phyloP scores from a whole-genome alignment of 768 basidiomycete genomes.

The Astraeus odoratus region DNA sequence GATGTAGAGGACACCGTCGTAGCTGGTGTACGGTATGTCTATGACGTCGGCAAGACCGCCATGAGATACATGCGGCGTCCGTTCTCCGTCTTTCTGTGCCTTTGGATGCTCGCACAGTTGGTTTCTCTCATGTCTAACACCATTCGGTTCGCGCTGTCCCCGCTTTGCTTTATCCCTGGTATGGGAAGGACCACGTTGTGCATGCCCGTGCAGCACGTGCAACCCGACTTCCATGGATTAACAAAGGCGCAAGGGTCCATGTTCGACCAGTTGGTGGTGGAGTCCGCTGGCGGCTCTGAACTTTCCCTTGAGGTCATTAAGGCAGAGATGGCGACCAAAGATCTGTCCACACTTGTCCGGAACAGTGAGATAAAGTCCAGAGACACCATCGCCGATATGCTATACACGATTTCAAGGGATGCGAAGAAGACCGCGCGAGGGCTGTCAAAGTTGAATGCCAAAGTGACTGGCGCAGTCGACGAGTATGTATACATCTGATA shows the following conservation, averaged over 20 bases:
- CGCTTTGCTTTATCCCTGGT: constrained; percentile 57
- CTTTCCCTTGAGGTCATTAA: constrained; percentile 66
- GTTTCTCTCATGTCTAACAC: constrained; percentile 34
- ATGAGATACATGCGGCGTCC: constrained; percentile 49
- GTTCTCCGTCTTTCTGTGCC: constrained; percentile 44
- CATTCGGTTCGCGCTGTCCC: constrained; percentile 43
- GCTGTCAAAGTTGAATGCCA: constrained; percentile 56
- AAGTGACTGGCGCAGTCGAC: constrained; percentile 69
- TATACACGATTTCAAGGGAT: constrained; percentile 50
- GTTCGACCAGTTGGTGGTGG: constrained; percentile 57
- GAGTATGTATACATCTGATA: constrained; percentile 42
- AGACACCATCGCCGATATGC: constrained; percentile 46
- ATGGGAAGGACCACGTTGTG: constrained; percentile 46
- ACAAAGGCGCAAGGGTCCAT: constrained; percentile 53
- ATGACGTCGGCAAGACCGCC: constrained; percentile 43
- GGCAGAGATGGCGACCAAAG: constrained; percentile 69
- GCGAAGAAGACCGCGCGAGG: constrained; percentile 55
- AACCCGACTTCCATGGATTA: constrained; percentile 57
- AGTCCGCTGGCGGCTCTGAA: constrained; percentile 49
- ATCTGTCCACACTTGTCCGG: constrained; percentile 56
- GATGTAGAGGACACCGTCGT: constrained; percentile 17
- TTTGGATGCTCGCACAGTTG: constrained; percentile 45
- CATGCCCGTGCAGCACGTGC: constrained; percentile 8
- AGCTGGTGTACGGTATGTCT: constrained; percentile 30
- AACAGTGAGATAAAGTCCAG: constrained; percentile 56